Percentiles rank a stretch among this genome's conserved stretches.
Conservation (phyloP, 805 yeast genomes). For the Kregervanrija delftensis region DNA sequence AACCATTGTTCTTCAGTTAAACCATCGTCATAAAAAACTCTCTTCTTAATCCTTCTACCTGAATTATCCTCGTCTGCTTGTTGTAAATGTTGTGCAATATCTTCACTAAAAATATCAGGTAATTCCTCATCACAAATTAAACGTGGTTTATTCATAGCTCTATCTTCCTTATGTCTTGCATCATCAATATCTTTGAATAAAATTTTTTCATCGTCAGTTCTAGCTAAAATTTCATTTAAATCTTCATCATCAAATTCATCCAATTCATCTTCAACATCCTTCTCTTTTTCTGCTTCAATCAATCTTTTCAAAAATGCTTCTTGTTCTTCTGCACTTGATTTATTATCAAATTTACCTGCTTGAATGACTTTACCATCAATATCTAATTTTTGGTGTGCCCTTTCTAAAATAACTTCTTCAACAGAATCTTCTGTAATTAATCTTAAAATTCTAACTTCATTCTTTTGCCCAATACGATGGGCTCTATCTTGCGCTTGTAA, state of each 20-base stretch:
- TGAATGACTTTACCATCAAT: constrained; percentile 87
- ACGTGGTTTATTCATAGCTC: constrained; percentile 33
- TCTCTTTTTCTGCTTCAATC: constrained; percentile 60
- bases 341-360: constrained; percentile 86
- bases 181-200: constrained; percentile 54
- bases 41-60: constrained; percentile 61
- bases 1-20: constrained; percentile 75
- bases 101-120: constrained; percentile 71
- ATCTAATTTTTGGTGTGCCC: constrained; percentile 78
- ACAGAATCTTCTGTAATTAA: constrained; percentile 77
- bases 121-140: constrained; percentile 64
- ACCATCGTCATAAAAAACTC: constrained; percentile 56
- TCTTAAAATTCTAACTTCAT: constrained; percentile 76
- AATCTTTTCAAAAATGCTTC: constrained; percentile 69
- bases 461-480: constrained; percentile 84
- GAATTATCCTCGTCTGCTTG: constrained; percentile 37
- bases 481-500: constrained; percentile 89
- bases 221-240: constrained; percentile 63
- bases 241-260: constrained; percentile 63
- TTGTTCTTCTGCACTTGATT: constrained; percentile 81
- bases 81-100: constrained; percentile 39
- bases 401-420: constrained; percentile 74
- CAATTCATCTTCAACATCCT: constrained; percentile 30
- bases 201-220: constrained; percentile 54
- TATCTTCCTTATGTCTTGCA: constrained; percentile 38